Base-by-base conservation (phyloP, 2,329 filamentous ascomycete genomes). In the Dactylellina parvicollis region DNA sequence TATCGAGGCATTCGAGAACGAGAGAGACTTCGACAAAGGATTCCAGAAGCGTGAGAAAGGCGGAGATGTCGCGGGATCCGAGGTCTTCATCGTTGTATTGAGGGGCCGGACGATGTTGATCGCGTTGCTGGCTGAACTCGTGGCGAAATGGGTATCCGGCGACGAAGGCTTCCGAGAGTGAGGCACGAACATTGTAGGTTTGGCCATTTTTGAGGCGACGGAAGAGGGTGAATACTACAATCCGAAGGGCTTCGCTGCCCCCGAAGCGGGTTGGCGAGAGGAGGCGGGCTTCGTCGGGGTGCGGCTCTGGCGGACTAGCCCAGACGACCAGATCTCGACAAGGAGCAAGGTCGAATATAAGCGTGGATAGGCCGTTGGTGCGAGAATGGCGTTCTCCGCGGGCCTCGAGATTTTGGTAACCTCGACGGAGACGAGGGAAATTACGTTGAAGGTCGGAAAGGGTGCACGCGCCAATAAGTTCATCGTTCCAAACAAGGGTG, bases 21-120 rank as follows among this genome's bases (percentile, higher is more conserved):
- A 59, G 30, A 4, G 67, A 72, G 26, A 72, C 67, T 22, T 65
- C 67, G 4, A 72, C 59, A n/a, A 72, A 65, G n/a, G 67, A 65
- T 42, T 72, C 67, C 4, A 72, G 59, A 2, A 72, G 52, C 7
- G 28, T 65, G 14, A 72, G 59, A 28, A 56, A 72, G n/a, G 67
- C 67, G 26, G 67, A 65, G n/a, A 72, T 72, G 40, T 72, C 67
- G n/a, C 67, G 67, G 28, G 38, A 20, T 18, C 67, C 67, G 12
- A 72, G 52, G 3, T 72, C 67, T 32, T 72, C 67, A 10, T 65
- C 59, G 32, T 20, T 54, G 40, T 59, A 65, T 36, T 65, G 59
- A 12, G 42, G 46, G 3, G 28, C 12, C 18, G 46, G 34, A 12
- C 50, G 66, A n/a, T 49, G 47, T n/a, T 50, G 50, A 16, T 72